Conservation (phyloP, 2,329 filamentous ascomycete genomes). For the Arachnopeziza araneosa region DNA sequence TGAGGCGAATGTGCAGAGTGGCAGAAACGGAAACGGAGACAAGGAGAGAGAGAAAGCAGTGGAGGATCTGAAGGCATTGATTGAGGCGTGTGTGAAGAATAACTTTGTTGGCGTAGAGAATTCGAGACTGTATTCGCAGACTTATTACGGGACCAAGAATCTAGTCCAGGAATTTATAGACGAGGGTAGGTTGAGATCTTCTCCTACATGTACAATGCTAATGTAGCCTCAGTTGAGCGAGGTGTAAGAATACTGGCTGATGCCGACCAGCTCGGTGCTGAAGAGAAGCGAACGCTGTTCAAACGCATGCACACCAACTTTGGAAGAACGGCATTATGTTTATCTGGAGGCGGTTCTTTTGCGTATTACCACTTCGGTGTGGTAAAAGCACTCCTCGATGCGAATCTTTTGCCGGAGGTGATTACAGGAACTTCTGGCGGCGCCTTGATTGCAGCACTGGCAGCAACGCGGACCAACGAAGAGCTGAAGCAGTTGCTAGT, state of each 20-base stretch:
- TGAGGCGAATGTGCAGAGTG: slow-evolving; percentile 46
- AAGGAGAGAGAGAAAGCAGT: slow-evolving; percentile 46
- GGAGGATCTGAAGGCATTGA: slow-evolving; percentile 69
- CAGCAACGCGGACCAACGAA: slow-evolving; percentile 85
- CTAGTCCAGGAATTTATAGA: slow-evolving; percentile 86
- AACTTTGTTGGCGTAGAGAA: slow-evolving; percentile 97
- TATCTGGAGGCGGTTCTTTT: slow-evolving; percentile 90
- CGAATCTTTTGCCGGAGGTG: slow-evolving; percentile 79
- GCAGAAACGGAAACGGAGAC: slow-evolving; percentile 32
- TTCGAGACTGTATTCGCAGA: slow-evolving; percentile 89
- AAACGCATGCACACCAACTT: slow-evolving; percentile 87
- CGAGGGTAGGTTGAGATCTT: slow-evolving; percentile 48
- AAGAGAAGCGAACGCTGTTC: slow-evolving; percentile 77
- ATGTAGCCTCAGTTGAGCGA: slow-evolving; percentile 48
- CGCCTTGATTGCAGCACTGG: slow-evolving; percentile 78
- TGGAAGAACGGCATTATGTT: slow-evolving; percentile 83
- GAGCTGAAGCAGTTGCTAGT: slow-evolving; percentile 82
- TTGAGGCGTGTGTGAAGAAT: slow-evolving; percentile 93
- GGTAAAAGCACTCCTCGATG: slow-evolving; percentile 81
- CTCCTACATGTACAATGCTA: slow-evolving; percentile 2
- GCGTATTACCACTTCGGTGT: slow-evolving; percentile 97
- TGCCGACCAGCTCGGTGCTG: slow-evolving; percentile 59
- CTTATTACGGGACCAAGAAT: slow-evolving; percentile 96
- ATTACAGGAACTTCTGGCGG: slow-evolving; percentile 96
- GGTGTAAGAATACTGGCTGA: slow-evolving; percentile 62